Base-by-base conservation (phyloP, 495 filamentous ascomycete genomes). In the Daldinia bambusicola region DNA sequence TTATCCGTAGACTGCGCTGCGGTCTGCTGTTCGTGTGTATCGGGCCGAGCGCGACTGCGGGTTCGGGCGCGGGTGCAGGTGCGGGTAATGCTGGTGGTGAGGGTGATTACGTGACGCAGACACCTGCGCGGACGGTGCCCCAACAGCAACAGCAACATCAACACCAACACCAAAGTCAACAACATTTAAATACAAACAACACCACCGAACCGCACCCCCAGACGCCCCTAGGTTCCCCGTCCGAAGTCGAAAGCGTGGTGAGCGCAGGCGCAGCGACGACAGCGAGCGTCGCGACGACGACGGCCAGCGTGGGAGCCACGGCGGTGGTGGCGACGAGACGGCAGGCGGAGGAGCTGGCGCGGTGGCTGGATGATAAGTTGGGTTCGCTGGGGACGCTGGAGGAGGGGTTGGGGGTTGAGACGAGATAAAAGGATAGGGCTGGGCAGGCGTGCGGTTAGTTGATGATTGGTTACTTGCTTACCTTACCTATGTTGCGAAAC, bases 11-110 rank as follows among this genome's bases (percentile, higher is more conserved):
- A 0, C 76, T 88, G 55, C 67, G 70, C 5, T 85, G 84, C 76
- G 84, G 83, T 13, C 78, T 88, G 64, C 68, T 88, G 40, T 85
- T 87, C 66, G 80, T 88, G 52, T 85, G 82, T 69, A 78, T 86
- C 52, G 84, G 85, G n/a, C 81, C 82, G n/a, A 60, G 67, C 2
- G 55, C 62, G 10, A 1, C 26, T 26, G 26, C 26, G n/a, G n/a
- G n/a, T n/a, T n/a, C n/a, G n/a, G n/a, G n/a, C n/a, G n/a, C n/a
- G n/a, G n/a, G n/a, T 3, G 26, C 26, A 3, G 26, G 1, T 3
- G 26, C 26, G 26, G 26, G 26, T 26, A 26, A 3, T 26, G 26
- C 26, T 26, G 43, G 20, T 0, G 72, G 56, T n/a, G 32, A 34
- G 10, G 38, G 43, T 6, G 68, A 63, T 10, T 61, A 66, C 30